phyloP scores from a whole-genome alignment of 2,329 filamentous ascomycete species.

The Ceratocystis cubensis region DNA sequence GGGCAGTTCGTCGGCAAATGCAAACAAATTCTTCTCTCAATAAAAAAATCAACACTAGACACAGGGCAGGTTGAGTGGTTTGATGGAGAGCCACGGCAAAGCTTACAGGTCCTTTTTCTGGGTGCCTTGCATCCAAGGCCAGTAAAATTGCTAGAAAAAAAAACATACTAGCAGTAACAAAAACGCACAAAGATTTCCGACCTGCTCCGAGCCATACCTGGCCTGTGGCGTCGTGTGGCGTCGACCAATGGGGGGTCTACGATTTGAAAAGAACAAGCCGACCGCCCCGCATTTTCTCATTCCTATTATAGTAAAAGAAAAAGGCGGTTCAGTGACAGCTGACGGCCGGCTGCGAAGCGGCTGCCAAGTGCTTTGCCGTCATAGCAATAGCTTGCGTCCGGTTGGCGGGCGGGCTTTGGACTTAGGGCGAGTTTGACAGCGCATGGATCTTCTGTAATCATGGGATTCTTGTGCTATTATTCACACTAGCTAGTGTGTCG shows the following conservation, averaged over 20 bases:
- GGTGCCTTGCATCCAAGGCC: constrained; percentile 34
- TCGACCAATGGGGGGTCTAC: constrained; percentile 28
- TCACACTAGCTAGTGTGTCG: too few species aligned
- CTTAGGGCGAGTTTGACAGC: background rate
- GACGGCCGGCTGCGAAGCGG: background rate
- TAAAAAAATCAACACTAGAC: constrained; percentile 24
- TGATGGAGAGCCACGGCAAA: constrained; percentile 35
- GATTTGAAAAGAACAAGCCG: constrained; percentile 20
- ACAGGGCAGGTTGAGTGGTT: constrained; percentile 37
- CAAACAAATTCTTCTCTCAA: constrained; percentile 17
- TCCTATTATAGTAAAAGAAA: background rate
- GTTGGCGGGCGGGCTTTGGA: background rate
- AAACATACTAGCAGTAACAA: constrained; percentile 10
- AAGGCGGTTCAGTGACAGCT: background rate
- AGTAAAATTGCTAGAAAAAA: constrained; percentile 17
- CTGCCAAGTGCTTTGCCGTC: background rate
- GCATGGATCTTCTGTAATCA: background rate
- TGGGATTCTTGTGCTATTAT: too few species aligned
- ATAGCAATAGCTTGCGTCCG: background rate
- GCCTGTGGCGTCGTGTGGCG: constrained; percentile 18
- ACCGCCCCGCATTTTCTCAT: constrained; percentile 24
- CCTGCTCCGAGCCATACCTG: constrained; percentile 30
- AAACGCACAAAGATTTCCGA: constrained; percentile 29
- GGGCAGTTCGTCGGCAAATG: background rate
- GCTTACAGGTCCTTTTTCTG: constrained; percentile 34